phyloP scores from a whole-genome alignment of 2,329 filamentous ascomycete genomes.

The Penicillium sp. region DNA sequence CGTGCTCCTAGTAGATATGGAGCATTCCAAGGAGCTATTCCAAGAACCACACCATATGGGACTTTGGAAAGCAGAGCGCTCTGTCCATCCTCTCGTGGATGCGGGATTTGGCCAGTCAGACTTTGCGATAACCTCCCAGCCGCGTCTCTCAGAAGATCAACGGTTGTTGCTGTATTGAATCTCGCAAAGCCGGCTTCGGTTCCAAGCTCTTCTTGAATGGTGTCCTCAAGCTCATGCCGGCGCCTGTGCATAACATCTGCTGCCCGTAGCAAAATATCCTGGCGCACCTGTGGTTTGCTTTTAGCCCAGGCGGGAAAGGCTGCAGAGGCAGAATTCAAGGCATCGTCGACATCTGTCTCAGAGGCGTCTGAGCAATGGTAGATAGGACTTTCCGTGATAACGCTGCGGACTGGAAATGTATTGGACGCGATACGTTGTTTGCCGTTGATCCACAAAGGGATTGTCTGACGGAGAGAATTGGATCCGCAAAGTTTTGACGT shows the following conservation, averaged over 20 bases:
- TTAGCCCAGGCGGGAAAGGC: background rate
- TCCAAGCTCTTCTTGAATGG: background rate
- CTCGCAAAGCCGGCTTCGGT: background rate
- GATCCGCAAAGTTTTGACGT: background rate
- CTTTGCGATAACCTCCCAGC: background rate
- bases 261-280: background rate
- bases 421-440: background rate
- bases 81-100: background rate
- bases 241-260: background rate
- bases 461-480: background rate
- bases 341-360: background rate
- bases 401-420: background rate
- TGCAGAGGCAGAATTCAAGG: background rate
- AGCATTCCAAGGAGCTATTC: slow-evolving; percentile 43
- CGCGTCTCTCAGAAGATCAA: background rate
- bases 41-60: background rate
- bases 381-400: background rate
- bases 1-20: slow-evolving; percentile 52
- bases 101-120: background rate
- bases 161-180: background rate
- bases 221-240: background rate
- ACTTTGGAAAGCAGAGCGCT: background rate
- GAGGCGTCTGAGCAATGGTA: background rate
- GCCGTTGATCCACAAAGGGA: background rate
- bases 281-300: background rate